phyloP scores from a whole-genome alignment of 805 yeast genomes.

The Isabelozyma heimii region DNA sequence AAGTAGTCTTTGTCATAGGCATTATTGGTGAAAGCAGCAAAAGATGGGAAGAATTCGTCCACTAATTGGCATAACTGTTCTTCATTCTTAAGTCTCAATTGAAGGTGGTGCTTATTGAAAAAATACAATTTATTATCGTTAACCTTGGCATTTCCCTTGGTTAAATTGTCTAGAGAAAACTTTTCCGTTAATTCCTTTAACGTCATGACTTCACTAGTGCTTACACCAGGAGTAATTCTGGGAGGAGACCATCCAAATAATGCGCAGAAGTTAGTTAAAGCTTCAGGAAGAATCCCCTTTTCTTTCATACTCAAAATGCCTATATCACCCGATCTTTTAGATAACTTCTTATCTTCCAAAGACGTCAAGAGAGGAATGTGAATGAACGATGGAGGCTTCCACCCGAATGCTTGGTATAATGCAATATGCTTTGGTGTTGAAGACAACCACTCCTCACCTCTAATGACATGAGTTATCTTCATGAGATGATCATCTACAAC shows the following conservation, averaged over 20 bases:
- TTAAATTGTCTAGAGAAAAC: constrained; percentile 70
- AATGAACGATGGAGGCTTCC: constrained; percentile 78
- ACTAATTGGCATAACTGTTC: constrained; percentile 34
- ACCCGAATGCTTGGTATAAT: constrained; percentile 78
- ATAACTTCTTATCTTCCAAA: constrained; percentile 67
- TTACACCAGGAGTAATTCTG: constrained; percentile 45
- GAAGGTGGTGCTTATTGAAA: constrained; percentile 74
- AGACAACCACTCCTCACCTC: constrained; percentile 98
- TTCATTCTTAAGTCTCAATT: constrained; percentile 37
- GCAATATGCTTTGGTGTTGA: constrained; percentile 95
- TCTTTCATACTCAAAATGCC: constrained; percentile 59
- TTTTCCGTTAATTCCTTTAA: constrained; percentile 48
- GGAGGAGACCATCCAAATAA: constrained; percentile 95
- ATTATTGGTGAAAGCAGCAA: constrained; percentile 8
- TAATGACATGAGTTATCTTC: constrained; percentile 88
- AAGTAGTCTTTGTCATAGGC: constrained; percentile 20
- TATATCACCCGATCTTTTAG: constrained; percentile 82
- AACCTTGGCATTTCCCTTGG: constrained; percentile 93
- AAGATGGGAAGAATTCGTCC: constrained; percentile 21
- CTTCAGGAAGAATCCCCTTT: constrained; percentile 78
- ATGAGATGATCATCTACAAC: constrained; percentile 93
- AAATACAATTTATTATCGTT: constrained; percentile 69
- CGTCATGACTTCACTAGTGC: constrained; percentile 49
- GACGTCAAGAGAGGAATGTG: constrained; percentile 89
- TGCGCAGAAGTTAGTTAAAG: constrained; percentile 81